Base-by-base conservation (phyloP, 768 basidiomycete species). In the Melanogaster broomeanus region DNA sequence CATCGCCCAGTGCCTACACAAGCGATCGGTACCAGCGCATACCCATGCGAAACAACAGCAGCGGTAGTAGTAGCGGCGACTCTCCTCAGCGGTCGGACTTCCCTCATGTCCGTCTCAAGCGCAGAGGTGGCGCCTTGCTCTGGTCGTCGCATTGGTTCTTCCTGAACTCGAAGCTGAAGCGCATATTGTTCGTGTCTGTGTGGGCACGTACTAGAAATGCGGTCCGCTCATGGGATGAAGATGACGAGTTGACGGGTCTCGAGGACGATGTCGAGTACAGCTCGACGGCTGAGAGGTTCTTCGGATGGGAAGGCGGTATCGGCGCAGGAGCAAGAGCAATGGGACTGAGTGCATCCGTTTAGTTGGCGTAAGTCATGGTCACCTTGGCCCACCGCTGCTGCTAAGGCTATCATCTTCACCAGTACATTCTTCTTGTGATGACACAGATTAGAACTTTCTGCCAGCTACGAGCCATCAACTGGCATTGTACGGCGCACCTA, bases 91-190 rank as follows among this genome's bases (percentile, higher is more conserved):
- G 24, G 33, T 70, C 74, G 68, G 18, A 72, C 73, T 48, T 71
- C 76, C 59, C 72, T 70, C 76, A 75, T 57, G 72, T 80, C 49
- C 77, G 75, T 30, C 62, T 80, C 47, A 82, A 79, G 63, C 81
- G 72, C 25, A 65, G 85, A 56, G 79, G 83, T 18, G 91, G 92
- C 16, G 88, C 92, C 4, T 73, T 98, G 51, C 77, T 98, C 7
- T 98, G 95, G 95, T 94, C 91, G 30, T 92, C 91, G 11, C 92
- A 96, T 67, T 96, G 93, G 87, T 98, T 98, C 77, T 96, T 98
- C 75, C 76, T 93, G 62, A 96, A 94, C 77, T 82, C 88, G 62
- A 95, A 93, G 75, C 74, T 85, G 72, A 97, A 95, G 74, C 85
- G 95, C 19, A 83, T 98, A 61, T 72, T 98, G 49, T 98, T 96